Base-by-base conservation (phyloP, 2,329 filamentous ascomycete genomes). In the Fusarium decemcellulare region DNA sequence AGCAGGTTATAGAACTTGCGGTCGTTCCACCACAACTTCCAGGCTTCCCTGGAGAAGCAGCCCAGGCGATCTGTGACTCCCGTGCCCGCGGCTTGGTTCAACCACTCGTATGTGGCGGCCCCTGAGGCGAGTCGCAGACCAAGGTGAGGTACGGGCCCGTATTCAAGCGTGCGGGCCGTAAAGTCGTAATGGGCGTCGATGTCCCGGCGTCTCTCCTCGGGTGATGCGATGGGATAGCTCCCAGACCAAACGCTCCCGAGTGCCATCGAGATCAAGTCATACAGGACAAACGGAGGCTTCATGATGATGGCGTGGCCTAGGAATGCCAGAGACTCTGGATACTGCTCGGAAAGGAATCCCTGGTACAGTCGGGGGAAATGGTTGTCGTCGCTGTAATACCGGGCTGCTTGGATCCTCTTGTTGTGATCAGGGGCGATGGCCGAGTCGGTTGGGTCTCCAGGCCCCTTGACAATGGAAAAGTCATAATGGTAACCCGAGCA, bases 21-120 rank as follows among this genome's bases (percentile, higher is more conserved):
- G 56, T 85, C 80, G 11, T 65, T 74, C 73, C 79, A 79, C 82
- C 82, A 84, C 34, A 84, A 79, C 65, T 76, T 76, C 83, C 83
- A 85, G 5, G 78, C 81, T 18, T 77, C 74, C 74, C 73, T 77
- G 5, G 77, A 78, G 71, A 79, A 83, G 12, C 79, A 79, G 2
- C 66, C 76, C 6, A 85, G 69, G 7, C 78, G 76, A 47, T 83
- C 79, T 42, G 66, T 74, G 27, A 84, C 76, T 5, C 82, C 80
- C 3, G 81, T 84, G 2, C 83, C 83, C 0, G 82, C 83, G 10
- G 79, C 76, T 36, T 75, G 70, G 69, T 85, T 81, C 51, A 84
- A 70, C 71, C 80, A 84, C 7, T 72, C 61, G 51, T 76, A 77
- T n/a, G 72, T 76, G 14, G 59, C 56, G 39, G 48, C 46, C 23